Evolutionary conservation across 1,284 basidiomycete species (phyloP), one percentile per base, ranked within the genome.

Genomic region (Psilocybe mexicana): DNA sequence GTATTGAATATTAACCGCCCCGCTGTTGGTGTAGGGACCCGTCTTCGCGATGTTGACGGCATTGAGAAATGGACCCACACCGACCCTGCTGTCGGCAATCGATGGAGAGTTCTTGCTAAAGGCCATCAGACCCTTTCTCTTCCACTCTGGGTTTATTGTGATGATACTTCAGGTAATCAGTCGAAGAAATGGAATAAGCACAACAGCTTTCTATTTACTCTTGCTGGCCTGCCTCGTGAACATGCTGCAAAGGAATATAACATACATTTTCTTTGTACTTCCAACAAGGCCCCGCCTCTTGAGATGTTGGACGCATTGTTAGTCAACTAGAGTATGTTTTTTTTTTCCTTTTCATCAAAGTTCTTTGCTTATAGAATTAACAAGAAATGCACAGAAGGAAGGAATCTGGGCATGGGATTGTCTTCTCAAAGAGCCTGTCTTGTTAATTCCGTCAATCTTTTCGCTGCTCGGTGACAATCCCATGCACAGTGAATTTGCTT

Each of bases 121-220:
- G 71, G 69, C 1, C 47, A 53, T 18, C 65, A 65, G 1, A 67
- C 69, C 11, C 28, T 69, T 10, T 45, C 60, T 1, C 62, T 75
- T n/a, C 72, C 74, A 0, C 57, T 78, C 0, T 78, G 72, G 73
- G 23, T 76, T 0, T 80, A 79, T 57, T 33, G 30, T 8, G 30
- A 33, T 8, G 30, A 33, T 8, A 33, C 75, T 0, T 79, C 76
- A 0, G 77, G 77, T 0, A 79, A 80, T 59, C 23, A 67, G 0
- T 79, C 75, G 0, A 78, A 79, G 61, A 75, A 76, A 53, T 79
- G 76, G 76, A 79, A 80, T 52, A 69, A 76, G 38, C 77, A 80
- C 58, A 79, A 78, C 54, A 70, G 68, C 1, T 73, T 74, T 30
- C 63, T 78, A 0, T 70, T 76, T 45, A 72, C 70, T 0, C 58